These are phyloP conservation scores for Leishmania martiniquensis DNA, from an alignment of 208 protist genomes.

Conservation along the genomic window DNA sequence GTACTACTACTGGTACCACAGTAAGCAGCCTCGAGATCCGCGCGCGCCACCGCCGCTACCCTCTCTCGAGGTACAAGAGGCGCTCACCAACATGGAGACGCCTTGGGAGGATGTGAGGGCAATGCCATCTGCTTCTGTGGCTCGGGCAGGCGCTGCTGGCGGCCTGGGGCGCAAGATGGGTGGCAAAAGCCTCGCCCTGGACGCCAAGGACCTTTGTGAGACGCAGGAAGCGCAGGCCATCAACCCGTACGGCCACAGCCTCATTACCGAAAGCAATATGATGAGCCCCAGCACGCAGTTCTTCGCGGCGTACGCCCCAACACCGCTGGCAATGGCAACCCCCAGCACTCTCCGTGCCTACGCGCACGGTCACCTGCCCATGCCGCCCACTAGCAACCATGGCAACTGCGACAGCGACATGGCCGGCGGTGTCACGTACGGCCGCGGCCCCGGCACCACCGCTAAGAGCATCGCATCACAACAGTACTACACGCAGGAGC, in stretches of 20 bases:
- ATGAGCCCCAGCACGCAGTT: constrained; percentile 87
- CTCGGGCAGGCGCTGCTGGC: constrained; percentile 3
- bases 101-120: constrained; percentile 58
- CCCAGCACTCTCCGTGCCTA: constrained; percentile 81
- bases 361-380: constrained; percentile 65
- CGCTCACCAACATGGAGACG: constrained; percentile 59
- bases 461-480: constrained; percentile 65
- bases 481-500: constrained; percentile 91
- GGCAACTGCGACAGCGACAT: constrained; percentile 21
- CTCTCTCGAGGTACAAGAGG: constrained; percentile 63
- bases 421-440: constrained; percentile 18
- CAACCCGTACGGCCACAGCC: constrained; percentile 79
- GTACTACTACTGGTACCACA: constrained; percentile 90
- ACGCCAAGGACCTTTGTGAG: constrained; percentile 74
- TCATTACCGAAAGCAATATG: constrained; percentile 56
- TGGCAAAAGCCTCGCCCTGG: constrained; percentile 55
- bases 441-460: constrained; percentile 14
- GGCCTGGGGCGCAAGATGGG: constrained; percentile 24
- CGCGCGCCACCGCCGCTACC: constrained; percentile 74
- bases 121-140: constrained; percentile 9
- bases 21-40: constrained; percentile 64
- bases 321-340: constrained; percentile 75
- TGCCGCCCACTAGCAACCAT: constrained; percentile 30
- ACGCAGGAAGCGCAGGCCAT: constrained; percentile 69
- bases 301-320: constrained; percentile 86